Percentiles rank a stretch among this genome's conserved stretches.
Conservation (phyloP, 805 yeast species). For the Candida odintsovae region DNA sequence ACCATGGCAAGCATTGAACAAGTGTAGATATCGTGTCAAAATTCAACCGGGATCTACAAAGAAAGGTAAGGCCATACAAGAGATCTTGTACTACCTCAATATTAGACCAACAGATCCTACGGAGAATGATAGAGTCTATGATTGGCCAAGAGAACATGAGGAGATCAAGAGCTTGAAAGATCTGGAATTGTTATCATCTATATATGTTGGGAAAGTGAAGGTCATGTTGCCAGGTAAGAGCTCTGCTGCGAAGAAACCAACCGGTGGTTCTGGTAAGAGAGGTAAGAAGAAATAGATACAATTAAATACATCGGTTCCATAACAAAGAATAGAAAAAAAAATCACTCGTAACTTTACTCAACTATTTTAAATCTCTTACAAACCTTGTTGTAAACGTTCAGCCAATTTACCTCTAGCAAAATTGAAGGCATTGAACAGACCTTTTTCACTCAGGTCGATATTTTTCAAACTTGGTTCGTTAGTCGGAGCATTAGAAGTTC, state of each 20-base stretch:
- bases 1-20: conserved; percentile 79
- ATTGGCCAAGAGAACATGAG: conserved; percentile 69
- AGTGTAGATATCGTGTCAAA: conserved; percentile 76
- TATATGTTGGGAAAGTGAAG: conserved; percentile 71
- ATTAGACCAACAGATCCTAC: conserved; percentile 40
- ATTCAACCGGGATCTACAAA: conserved; percentile 73
- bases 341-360: background rate
- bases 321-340: no score
- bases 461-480: conserved; percentile 56
- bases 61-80: conserved; percentile 81
- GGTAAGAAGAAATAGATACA: conserved; percentile 5
- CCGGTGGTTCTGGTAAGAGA: conserved; percentile 7
- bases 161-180: conserved; percentile 51
- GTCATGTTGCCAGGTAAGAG: conserved; percentile 47
- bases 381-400: conserved; percentile 42
- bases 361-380: conserved; percentile 16
- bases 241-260: conserved; percentile 23
- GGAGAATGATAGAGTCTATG: conserved; percentile 42
- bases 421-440: conserved; percentile 77
- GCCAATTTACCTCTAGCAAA: conserved; percentile 74
- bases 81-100: conserved; percentile 54
- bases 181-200: conserved; percentile 57
- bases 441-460: conserved; percentile 67
- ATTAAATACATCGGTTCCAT: no score
- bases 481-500: conserved; percentile 85